These are phyloP conservation scores for Saturnispora ahearnii DNA, from an alignment of 805 yeast genomes.

Conservation along the genomic window DNA sequence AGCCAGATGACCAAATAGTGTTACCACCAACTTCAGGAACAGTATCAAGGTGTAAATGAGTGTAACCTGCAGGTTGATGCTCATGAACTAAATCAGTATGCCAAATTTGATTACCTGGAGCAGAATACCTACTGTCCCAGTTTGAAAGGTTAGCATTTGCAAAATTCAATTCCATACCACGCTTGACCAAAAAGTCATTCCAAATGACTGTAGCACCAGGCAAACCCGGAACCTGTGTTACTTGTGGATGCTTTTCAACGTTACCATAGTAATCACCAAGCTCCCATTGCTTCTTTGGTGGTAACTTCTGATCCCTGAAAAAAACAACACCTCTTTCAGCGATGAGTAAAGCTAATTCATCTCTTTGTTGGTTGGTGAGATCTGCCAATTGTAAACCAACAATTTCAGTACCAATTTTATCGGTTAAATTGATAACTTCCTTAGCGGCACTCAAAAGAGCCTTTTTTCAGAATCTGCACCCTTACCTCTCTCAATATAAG, in stretches of 20 bases:
- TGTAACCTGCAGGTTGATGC: slow-evolving; percentile 46
- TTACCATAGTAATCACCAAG: slow-evolving; percentile 34
- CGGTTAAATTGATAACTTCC: neutral
- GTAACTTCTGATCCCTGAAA: slow-evolving; percentile 38
- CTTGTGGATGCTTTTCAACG: slow-evolving; percentile 32
- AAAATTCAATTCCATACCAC: slow-evolving; percentile 16
- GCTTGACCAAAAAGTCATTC: slow-evolving; percentile 24
- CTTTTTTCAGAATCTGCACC: slow-evolving; percentile 29
- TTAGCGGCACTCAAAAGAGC: neutral
- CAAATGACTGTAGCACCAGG: slow-evolving; percentile 25
- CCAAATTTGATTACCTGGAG: slow-evolving; percentile 29
- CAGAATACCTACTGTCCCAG: slow-evolving; percentile 11
- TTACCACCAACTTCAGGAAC: slow-evolving; percentile 46
- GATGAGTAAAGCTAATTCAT: slow-evolving; percentile 38
- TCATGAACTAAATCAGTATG: slow-evolving; percentile 47
- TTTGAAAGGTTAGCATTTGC: slow-evolving; percentile 14
- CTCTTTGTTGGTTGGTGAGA: slow-evolving; percentile 34
- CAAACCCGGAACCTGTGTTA: slow-evolving; percentile 28
- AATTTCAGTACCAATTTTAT: neutral
- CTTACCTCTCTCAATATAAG: slow-evolving; percentile 28
- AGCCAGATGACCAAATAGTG: slow-evolving; percentile 46
- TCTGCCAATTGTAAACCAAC: slow-evolving; percentile 23
- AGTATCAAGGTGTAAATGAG: slow-evolving; percentile 43
- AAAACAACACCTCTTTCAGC: slow-evolving; percentile 45
- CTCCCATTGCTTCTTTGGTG: slow-evolving; percentile 27